Conservation (phyloP, 768 basidiomycete species). For the Macrolepiota fuliginosa region DNA sequence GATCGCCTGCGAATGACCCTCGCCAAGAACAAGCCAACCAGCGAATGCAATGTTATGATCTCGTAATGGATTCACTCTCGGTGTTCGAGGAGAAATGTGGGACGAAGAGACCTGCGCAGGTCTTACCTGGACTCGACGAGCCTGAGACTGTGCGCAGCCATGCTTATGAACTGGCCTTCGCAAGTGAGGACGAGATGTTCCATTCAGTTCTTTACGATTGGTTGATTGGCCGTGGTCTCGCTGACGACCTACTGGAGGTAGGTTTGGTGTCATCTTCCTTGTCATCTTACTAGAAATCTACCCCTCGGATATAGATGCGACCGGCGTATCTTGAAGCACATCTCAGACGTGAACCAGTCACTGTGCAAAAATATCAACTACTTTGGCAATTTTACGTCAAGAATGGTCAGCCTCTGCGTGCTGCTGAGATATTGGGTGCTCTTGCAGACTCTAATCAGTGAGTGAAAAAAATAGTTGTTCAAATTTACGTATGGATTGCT, state of each 20-base stretch:
- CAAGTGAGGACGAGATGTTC: constrained; percentile 87
- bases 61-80: constrained; percentile 77
- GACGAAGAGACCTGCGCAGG: constrained; percentile 20
- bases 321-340: constrained; percentile 88
- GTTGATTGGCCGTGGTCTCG: constrained; percentile 75
- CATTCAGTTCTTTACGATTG: constrained; percentile 95
- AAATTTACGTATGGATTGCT: not conserved
- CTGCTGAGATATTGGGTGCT: constrained; percentile 80
- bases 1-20: constrained; percentile 52
- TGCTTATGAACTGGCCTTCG: constrained; percentile 85
- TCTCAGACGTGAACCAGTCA: constrained; percentile 75
- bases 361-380: constrained; percentile 81
- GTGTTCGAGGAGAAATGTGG: constrained; percentile 71
- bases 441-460: constrained; percentile 86
- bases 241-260: constrained; percentile 90
- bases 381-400: constrained; percentile 98
- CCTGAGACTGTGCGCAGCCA: constrained; percentile 74
- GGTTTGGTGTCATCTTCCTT: constrained; percentile 18
- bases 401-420: constrained; percentile 80
- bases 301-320: constrained; percentile 54
- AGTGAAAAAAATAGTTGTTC: constrained; percentile 25
- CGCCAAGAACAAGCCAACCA: constrained; percentile 56
- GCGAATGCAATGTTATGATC: constrained; percentile 75
- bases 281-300: not conserved
- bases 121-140: constrained; percentile 39